Evolutionary conservation across 106 monocot species (phyloP).

Genomic region (Acorus gramineus): DNA sequence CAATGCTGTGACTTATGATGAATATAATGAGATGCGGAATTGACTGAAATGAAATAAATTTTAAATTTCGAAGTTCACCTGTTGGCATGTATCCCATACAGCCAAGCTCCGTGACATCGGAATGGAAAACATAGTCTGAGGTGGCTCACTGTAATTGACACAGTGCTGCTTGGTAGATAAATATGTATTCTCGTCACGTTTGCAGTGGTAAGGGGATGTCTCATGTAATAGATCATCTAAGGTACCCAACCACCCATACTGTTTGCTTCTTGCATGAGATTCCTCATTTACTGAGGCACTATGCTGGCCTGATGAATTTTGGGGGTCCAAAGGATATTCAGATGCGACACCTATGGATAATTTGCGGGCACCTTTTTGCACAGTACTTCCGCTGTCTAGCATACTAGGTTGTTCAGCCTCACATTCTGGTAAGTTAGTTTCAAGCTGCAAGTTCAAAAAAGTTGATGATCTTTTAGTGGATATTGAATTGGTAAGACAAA

Average conservation of each 20-base stretch:
- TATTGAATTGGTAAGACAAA: constrained; percentile 9
- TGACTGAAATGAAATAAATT: too few relatives aligned
- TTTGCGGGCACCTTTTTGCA: background rate
- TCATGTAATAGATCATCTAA: constrained; percentile 29
- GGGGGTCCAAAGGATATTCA: constrained; percentile 24
- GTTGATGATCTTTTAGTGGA: constrained; percentile 6
- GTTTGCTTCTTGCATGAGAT: constrained; percentile 19
- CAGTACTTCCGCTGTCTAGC: too few relatives aligned
- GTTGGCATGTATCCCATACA: background rate
- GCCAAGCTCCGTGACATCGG: constrained; percentile 3
- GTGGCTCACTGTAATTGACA: constrained; percentile 11
- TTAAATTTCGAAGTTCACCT: constrained; percentile 14
- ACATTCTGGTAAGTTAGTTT: too few relatives aligned
- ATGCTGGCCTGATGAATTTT: constrained; percentile 16
- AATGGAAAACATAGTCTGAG: constrained; percentile 4
- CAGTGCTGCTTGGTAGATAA: background rate
- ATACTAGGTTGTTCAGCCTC: too few relatives aligned
- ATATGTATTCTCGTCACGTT: constrained; percentile 8
- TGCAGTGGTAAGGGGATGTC: background rate
- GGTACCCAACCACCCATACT: constrained; percentile 36
- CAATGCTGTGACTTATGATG: too few relatives aligned
- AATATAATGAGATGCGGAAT: too few relatives aligned
- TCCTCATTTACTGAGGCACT: constrained; percentile 17
- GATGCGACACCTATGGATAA: background rate
- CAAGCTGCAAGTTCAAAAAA: too few relatives aligned